These are phyloP conservation scores for Mycena amicta DNA, from an alignment of 768 basidiomycete species.

Conservation along the genomic window DNA sequence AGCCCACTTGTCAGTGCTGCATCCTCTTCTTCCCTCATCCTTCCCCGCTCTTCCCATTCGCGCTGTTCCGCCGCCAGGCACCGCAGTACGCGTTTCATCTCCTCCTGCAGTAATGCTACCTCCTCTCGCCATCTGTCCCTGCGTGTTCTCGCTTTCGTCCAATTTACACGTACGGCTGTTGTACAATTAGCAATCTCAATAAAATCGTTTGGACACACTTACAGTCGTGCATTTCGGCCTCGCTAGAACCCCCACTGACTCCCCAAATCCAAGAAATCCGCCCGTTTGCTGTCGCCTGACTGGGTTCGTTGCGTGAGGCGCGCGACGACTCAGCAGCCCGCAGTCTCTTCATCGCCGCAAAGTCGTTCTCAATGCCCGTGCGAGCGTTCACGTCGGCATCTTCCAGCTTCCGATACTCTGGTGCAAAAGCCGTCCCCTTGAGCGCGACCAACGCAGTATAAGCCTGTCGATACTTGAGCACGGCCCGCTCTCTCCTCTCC, in stretches of 20 bases:
- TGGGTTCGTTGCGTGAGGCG: neutral
- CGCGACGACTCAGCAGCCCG: neutral
- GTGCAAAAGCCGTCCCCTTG: neutral
- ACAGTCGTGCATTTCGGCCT: constrained; percentile 7
- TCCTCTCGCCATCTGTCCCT: constrained; percentile 12
- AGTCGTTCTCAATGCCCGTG: constrained; percentile 8
- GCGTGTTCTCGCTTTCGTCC: constrained; percentile 6
- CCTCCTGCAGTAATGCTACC: constrained; percentile 14
- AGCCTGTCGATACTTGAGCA: constrained; percentile 1
- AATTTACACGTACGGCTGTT: constrained; percentile 14
- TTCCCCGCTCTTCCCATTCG: neutral
- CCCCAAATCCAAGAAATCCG: constrained; percentile 16
- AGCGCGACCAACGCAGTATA: neutral
- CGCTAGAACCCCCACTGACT: neutral
- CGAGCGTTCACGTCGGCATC: neutral
- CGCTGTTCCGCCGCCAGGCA: constrained; percentile 6
- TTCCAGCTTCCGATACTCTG: neutral
- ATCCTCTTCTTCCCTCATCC: neutral
- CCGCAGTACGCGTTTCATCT: constrained; percentile 14
- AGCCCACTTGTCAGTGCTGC: neutral
- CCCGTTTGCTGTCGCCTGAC: neutral
- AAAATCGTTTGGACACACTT: neutral
- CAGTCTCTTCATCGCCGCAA: neutral
- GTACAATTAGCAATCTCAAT: neutral
- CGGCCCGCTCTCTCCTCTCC: neutral